phyloP scores from a whole-genome alignment of 805 yeast genomes.

The Metahyphopichia silvanorum region DNA sequence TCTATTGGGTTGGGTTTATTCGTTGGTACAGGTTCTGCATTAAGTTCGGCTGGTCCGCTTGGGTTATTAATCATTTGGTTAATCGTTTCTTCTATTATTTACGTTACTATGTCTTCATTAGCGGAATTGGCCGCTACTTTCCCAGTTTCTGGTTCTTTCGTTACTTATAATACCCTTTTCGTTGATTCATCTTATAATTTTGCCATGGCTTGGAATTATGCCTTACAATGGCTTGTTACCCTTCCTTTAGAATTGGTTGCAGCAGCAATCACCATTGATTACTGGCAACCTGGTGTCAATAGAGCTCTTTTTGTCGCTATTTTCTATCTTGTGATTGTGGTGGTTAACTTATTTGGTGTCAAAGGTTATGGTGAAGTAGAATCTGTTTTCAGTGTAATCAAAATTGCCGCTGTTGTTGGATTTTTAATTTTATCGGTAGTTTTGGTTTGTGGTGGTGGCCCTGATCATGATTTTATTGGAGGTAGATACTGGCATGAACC shows the following conservation, averaged over 20 bases:
- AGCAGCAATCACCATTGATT: slow-evolving; percentile 30
- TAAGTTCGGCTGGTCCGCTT: slow-evolving; percentile 61
- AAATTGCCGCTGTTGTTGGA: slow-evolving; percentile 57
- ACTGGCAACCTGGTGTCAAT: slow-evolving; percentile 29
- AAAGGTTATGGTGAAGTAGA: slow-evolving; percentile 71
- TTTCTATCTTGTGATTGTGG: slow-evolving; percentile 48
- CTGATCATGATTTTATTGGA: slow-evolving; percentile 55
- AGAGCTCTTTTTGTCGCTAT: slow-evolving; percentile 57
- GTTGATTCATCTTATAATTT: slow-evolving; percentile 62
- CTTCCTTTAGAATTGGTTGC: slow-evolving; percentile 36
- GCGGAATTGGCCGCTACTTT: slow-evolving; percentile 60
- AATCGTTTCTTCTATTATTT: slow-evolving; percentile 55
- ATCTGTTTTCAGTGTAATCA: slow-evolving; percentile 51
- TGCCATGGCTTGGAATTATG: slow-evolving; percentile 52
- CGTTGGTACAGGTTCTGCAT: slow-evolving; percentile 60
- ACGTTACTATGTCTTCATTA: slow-evolving; percentile 56
- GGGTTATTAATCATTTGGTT: slow-evolving; percentile 55
- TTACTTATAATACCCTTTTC: slow-evolving; percentile 58
- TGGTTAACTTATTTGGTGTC: slow-evolving; percentile 59
- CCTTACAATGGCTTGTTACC: slow-evolving; percentile 35
- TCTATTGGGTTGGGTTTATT: slow-evolving; percentile 68
- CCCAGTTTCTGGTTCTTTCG: slow-evolving; percentile 64
- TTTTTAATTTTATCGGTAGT: slow-evolving; percentile 55
- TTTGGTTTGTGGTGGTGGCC: slow-evolving; percentile 58
- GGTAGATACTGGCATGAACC: slow-evolving; percentile 58